Conservation (phyloP, 2,329 filamentous ascomycete genomes). For the Aspergillus bombycis region DNA sequence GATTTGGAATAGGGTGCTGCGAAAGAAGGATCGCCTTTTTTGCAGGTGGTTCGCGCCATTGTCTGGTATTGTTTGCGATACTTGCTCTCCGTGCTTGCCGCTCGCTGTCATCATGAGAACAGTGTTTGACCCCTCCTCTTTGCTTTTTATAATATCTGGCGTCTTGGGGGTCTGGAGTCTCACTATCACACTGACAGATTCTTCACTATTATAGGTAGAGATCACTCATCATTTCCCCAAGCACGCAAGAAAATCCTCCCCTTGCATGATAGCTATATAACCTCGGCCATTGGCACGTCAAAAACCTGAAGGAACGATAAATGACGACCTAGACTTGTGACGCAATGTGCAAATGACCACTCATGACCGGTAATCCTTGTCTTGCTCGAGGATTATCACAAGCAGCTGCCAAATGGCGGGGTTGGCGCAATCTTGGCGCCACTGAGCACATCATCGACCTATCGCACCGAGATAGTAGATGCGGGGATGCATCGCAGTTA, state of each 20-base stretch:
- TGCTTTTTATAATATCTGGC: not conserved
- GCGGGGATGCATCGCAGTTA: not conserved
- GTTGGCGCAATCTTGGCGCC: not conserved
- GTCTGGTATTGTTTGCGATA: not conserved
- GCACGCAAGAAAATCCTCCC: not conserved
- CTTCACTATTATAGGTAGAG: not conserved
- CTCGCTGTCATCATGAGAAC: not conserved
- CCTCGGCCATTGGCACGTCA: not conserved
- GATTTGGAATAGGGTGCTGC: conserved; percentile 41
- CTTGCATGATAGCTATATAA: not conserved
- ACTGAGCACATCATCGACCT: not conserved
- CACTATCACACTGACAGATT: not conserved
- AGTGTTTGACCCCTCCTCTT: not conserved
- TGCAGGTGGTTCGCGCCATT: not conserved
- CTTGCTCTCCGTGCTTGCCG: not conserved
- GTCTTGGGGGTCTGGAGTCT: not conserved
- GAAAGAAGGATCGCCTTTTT: conserved; percentile 9
- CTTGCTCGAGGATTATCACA: conserved; percentile 24
- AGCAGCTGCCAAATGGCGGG: conserved; percentile 9
- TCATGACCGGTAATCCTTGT: not conserved
- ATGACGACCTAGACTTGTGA: not conserved
- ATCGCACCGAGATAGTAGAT: not conserved
- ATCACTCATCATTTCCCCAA: not conserved
- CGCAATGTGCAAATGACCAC: not conserved
- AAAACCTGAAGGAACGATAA: not conserved